Evolutionary conservation across 768 basidiomycete species (phyloP), one percentile per base, ranked within the genome.

Genomic region (Sporobolomyces pararoseus): DNA sequence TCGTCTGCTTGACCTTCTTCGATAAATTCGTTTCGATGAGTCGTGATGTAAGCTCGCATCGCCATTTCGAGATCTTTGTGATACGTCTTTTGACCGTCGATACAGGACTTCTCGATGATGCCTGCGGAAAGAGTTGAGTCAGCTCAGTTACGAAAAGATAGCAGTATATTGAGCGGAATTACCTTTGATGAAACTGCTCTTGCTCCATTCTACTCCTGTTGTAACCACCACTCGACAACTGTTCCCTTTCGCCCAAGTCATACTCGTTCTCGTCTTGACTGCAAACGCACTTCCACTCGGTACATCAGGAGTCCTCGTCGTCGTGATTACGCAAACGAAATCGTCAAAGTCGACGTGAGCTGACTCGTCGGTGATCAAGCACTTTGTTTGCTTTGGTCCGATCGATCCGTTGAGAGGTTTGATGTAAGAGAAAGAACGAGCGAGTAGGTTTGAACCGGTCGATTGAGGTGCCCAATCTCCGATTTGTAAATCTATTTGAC

Each of bases 311-410:
- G 91, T 93, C 65, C 85, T 83, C 32, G 96, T 98, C 19, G 90
- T 94, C 27, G 95, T 97, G 25, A 95, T 72, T 77, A 88, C 91
- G 51, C 84, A 83, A 47, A 93, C 84, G 73, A 88, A 89, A 69
- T 91, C 84, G 49, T 97, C 91, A 75, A 88, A 89, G 76, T 98
- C 91, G 73, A 84, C 84, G 77, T 88, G 83, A 44, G 86, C 82
- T 63, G 84, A 86, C 81, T 96, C 92, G 77, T 99, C 95, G 57
- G 85, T 84, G 66, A 98, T 87, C 80, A 97, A 90, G 81, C 96
- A 99, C 78, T 94, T 95, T 21, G 94, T 92, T 79, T 91, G 89
- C 78, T 86, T 95, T 1, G 95, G 96, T 0, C 96, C 96, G 35
- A 99, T 85, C 63, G 87, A 86, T 2, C 85, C 93, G 71, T 85